Base-by-base conservation (phyloP, 1,284 basidiomycete species). In the Ceratobasidium sp. region DNA sequence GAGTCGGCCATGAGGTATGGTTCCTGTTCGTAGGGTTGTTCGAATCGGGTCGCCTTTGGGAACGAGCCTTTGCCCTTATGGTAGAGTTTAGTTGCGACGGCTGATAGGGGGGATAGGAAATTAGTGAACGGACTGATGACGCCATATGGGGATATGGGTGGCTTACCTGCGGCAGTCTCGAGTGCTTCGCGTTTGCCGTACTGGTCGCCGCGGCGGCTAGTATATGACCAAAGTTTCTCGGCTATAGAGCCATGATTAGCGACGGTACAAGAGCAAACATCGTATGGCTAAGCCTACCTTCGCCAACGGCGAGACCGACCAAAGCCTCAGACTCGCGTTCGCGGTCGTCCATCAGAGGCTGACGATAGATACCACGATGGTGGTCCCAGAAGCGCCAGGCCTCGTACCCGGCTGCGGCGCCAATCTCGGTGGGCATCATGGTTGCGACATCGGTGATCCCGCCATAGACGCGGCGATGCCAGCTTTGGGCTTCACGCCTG, bases 381-480 rank as follows among this genome's bases (percentile, higher is more conserved):
- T 79, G 78, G n/a, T 72, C 63, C 42, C 61, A 81, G 61, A 81
- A 78, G 39, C 81, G 55, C 46, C 75, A 69, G 51, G 56, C 77
- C 40, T 69, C 56, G 73, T 79, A 69, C 40, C 75, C 78, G 33
- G 78, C 63, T 39, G 40, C 84, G 9, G 81, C 82, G 18, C 84
- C 84, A 72, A 82, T 82, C 79, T 85, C 80, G 55, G 82, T 73
- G n/a, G 85, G 81, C 71, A 84, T 70, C 28, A 83, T 79, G 3
- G 84, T 42, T 56, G 85, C 80, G 75, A 82, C 55, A 49, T 82
- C 69, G 81, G 83, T 91, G 77, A 89, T 81, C 53, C 88, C 89
- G 58, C 90, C 88, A 82, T 92, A 93, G 15, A 89, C 89, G 44
- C 88, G 87, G 69, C 87, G 85, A 83, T 92, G 91, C 89, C 89